These are phyloP conservation scores for Capsicum baccatum DNA, from an alignment of 257 asterid species.

Conservation along the genomic window DNA sequence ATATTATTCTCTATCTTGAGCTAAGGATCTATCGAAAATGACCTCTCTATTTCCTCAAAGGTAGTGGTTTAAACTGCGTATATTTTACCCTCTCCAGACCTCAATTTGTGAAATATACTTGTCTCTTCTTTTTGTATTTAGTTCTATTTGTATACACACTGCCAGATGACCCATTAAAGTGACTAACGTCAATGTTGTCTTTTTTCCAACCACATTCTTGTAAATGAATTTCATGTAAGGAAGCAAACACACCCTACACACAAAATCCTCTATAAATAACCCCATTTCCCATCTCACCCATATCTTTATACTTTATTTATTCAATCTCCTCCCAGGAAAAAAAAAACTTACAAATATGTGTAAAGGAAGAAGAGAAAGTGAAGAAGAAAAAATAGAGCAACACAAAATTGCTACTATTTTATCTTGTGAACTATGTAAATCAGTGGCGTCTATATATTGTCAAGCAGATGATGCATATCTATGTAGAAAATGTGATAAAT, in stretches of 20 bases:
- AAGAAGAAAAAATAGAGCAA: constrained; percentile 14
- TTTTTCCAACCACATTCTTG: not conserved
- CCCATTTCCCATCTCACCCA: not conserved
- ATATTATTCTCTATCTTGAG: no score
- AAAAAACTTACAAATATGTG: constrained; percentile 39
- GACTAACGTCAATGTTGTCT: constrained; percentile 36
- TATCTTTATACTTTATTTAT: not conserved
- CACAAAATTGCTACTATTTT: not conserved
- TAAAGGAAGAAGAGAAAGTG: constrained; percentile 43
- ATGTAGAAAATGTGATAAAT: constrained; percentile 55
- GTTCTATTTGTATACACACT: no score
- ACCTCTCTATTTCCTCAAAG: no score
- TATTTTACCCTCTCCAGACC: no score
- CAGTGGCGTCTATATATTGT: constrained; percentile 48
- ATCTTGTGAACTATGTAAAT: constrained; percentile 49
- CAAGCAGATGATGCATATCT: constrained; percentile 57
- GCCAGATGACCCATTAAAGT: no score
- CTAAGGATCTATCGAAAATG: no score
- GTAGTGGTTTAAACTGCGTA: no score
- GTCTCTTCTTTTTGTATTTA: no score
- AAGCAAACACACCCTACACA: constrained; percentile 3
- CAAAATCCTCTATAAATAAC: constrained; percentile 33
- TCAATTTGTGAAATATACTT: no score
- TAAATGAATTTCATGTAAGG: not conserved
- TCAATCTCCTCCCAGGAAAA: not conserved